phyloP scores from a whole-genome alignment of 2,329 filamentous ascomycete species.

The Calonectria pteridis region DNA sequence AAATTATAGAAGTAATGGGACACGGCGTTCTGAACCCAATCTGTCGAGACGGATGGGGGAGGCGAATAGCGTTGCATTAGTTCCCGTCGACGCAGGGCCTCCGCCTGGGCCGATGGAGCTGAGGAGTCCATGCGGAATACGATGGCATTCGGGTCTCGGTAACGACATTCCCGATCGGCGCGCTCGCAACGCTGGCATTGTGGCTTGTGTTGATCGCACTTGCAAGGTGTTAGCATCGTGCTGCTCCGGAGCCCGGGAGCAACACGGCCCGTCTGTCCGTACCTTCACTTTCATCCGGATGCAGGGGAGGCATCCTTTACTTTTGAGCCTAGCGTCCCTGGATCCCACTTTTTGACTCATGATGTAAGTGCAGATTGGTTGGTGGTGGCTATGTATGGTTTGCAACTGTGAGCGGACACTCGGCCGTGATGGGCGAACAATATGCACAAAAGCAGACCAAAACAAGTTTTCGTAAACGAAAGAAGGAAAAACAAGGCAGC shows the following conservation, averaged over 20 bases:
- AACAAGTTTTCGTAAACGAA: background rate
- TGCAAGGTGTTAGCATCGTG: background rate
- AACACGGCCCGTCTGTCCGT: background rate
- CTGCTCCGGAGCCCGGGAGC: background rate
- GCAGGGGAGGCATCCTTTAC: constrained; percentile 18
- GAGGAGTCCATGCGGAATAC: constrained; percentile 9
- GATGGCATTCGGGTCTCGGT: constrained; percentile 6
- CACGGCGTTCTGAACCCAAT: constrained; percentile 11
- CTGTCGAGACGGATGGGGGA: constrained; percentile 2
- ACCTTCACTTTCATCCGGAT: constrained; percentile 25
- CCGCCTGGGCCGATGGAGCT: background rate
- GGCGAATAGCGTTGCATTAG: background rate
- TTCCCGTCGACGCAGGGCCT: background rate
- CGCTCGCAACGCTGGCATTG: constrained; percentile 14
- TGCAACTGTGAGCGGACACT: background rate
- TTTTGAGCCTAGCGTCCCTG: constrained; percentile 18
- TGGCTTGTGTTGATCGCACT: constrained; percentile 19
- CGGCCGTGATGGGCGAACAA: background rate
- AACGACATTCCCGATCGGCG: constrained; percentile 7
- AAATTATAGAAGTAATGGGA: constrained; percentile 19
- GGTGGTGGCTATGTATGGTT: background rate
- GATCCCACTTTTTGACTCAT: constrained; percentile 21
- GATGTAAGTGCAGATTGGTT: background rate
- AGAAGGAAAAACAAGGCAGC: background rate
- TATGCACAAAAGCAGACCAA: background rate